Percentiles rank a stretch among this genome's conserved stretches.
Evolutionary conservation across 225 moss, liverwort and hornwort species (phyloP).

Genomic region (Marchantia polymorpha): DNA sequence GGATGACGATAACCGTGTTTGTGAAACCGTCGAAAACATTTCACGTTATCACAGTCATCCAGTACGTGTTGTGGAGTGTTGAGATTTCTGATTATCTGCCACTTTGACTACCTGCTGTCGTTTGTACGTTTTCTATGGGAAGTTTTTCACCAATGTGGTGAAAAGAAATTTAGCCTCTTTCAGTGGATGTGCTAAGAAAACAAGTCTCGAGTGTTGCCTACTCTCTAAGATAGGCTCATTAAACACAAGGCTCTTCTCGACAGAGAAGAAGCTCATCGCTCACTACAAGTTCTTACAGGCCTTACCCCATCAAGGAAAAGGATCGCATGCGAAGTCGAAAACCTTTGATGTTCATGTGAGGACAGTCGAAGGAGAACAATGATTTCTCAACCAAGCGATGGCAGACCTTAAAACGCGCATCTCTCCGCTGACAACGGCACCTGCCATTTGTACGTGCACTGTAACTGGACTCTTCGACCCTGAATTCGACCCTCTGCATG

Average conservation of each 20-base stretch:
- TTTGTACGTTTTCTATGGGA: background rate
- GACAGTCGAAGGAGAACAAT: slow-evolving; percentile 47
- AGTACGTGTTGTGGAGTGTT: background rate
- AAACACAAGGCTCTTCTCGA: background rate
- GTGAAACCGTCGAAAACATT: background rate
- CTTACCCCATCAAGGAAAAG: background rate
- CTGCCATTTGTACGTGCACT: slow-evolving; percentile 69
- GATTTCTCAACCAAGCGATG: slow-evolving; percentile 75
- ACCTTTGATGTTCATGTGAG: slow-evolving; percentile 20
- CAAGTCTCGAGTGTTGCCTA: background rate
- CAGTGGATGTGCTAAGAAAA: background rate
- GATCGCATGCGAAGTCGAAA: background rate
- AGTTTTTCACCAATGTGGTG: background rate
- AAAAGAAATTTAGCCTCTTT: background rate
- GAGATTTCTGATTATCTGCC: background rate
- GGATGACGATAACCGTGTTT: no score
- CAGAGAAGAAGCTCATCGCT: background rate
- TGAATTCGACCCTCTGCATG: slow-evolving; percentile 53
- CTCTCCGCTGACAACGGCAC: slow-evolving; percentile 73
- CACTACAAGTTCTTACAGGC: background rate
- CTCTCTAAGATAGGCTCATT: background rate
- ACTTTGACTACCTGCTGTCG: background rate
- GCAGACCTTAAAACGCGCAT: slow-evolving; percentile 80
- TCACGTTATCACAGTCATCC: background rate
- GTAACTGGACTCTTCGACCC: slow-evolving; percentile 49